Conservation (phyloP, 2,329 filamentous ascomycete genomes). For the Talaromyces islandicus region DNA sequence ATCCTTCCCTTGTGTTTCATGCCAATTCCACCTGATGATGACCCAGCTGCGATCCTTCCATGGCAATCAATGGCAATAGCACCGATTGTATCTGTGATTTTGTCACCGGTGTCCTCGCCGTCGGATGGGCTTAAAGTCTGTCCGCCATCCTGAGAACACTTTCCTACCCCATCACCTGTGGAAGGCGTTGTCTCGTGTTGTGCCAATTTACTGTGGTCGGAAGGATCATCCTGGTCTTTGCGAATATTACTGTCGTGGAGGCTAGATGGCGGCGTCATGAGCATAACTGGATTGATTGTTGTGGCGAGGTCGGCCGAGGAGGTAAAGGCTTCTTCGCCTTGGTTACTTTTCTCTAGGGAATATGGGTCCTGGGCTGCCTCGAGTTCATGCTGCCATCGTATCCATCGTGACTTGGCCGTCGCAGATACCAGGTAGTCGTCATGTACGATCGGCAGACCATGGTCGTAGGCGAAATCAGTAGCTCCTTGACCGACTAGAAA, state of each 20-base stretch:
- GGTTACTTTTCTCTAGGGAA: constrained; percentile 14
- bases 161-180: constrained; percentile 5
- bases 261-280: constrained; percentile 15
- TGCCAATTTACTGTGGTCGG: background rate
- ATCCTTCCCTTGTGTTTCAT: constrained; percentile 95
- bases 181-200: background rate
- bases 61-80: constrained; percentile 84
- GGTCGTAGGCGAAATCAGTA: constrained; percentile 73
- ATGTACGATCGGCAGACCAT: constrained; percentile 66
- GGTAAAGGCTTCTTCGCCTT: constrained; percentile 15
- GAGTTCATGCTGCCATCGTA: constrained; percentile 70
- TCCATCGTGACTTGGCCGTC: constrained; percentile 70
- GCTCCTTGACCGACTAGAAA: constrained; percentile 83
- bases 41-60: constrained; percentile 87
- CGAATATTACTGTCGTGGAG: constrained; percentile 1
- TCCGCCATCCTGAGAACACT: background rate
- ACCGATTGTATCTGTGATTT: constrained; percentile 89
- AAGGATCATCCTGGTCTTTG: background rate
- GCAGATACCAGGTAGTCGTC: constrained; percentile 75
- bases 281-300: constrained; percentile 18
- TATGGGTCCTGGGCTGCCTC: constrained; percentile 44
- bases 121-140: background rate
- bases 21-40: constrained; percentile 93
- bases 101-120: constrained; percentile 40
- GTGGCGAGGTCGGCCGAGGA: constrained; percentile 19